Evolutionary conservation across 371 early-diverging fungal genomes (phyloP), one percentile per base, ranked within the genome.

Genomic region (Mucor circinelloides): DNA sequence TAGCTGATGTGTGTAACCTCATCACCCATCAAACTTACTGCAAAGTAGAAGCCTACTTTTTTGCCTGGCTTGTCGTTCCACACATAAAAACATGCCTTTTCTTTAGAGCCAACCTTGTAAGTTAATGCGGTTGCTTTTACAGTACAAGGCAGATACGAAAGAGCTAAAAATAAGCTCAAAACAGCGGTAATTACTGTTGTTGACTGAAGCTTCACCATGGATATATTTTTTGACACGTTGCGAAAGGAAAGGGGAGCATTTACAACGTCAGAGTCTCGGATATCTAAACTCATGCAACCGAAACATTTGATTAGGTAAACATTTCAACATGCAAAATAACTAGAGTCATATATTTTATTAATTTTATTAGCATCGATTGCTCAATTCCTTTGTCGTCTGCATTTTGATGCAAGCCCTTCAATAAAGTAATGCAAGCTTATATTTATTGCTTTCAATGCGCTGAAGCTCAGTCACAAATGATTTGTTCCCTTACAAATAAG

Each of bases 1-100:
- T 44, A 19, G 19, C 7, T 19, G 6, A 6, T 44, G 44, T 44
- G 44, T 44, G 44, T 44, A 44, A 44, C 44, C 19, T 19, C 2
- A 13, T 6, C n/a, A n/a, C 6, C 44, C n/a, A 8, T 8, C 7
- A 7, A 19, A 19, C 91, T 79, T 90, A 96, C 99, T 30, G 97
- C 94, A 90, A 96, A 97, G 83, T 97, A 98, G 73, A 98, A 95
- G 27, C 93, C 91, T 44, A 97, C 75, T 83, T 98, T 98, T 78
- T 92, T 89, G 63, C 85, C 89, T 7, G 90, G 87, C 42, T 83
- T 70, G 68, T 89, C 91, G 28, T 88, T 83, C 69, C 78, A 82
- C 8, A 86, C 79, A 78, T 90, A 92, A 75, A 92, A 95, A 75
- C 95, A 95, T 23, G 89, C 85, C 54, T 91, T 86, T 77, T 96